Evolutionary conservation across 2,329 filamentous ascomycete genomes (phyloP), one percentile per base, ranked within the genome.

Genomic region (Colletotrichum australisinense): DNA sequence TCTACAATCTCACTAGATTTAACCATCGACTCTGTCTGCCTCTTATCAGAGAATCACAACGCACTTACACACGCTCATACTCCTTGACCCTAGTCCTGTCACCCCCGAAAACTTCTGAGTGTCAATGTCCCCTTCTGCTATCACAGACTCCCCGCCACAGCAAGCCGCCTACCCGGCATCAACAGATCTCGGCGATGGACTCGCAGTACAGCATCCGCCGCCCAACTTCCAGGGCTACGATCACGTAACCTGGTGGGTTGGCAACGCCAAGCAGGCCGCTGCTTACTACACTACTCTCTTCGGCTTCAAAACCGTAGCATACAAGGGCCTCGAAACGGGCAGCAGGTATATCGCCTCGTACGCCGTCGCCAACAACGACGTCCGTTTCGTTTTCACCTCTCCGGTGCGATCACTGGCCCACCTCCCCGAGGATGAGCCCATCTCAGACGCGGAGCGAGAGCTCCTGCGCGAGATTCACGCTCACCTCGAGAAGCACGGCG

Each of bases 181-280:
- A 46, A 81, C 82, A 67, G 77, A 80, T 53, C 78, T 80, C 56
- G 80, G 82, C 72, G 88, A 88, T 78, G 86, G 86, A 22, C 89
- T 86, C 78, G 86, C 88, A 74, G 85, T 90, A 59, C 86, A 89
- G 78, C 84, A 79, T 63, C 87, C 78, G 78, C 85, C 78, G 74
- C 83, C 82, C 78, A 89, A 88, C 80, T 95, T 97, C 86, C 90
- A 91, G 74, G 95, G 94, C 80, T 98, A 98, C 82, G 94, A 98
- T 84, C 94, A 98, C 83, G 90, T 98, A 69, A 95, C 95, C 77
- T 98, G 95, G 95, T 98, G 95, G 86, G 96, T 98, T 35, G 95
- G 95, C 81, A 98, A 98, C 81, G 95, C 96, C 78, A 98, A 98
- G 85, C 95, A 98, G 86, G 94, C 95, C 3, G 95, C 95, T 52